These are phyloP conservation scores for Calonectria leucothoes DNA, from an alignment of 2,329 filamentous ascomycete species.

Conservation along the genomic window DNA sequence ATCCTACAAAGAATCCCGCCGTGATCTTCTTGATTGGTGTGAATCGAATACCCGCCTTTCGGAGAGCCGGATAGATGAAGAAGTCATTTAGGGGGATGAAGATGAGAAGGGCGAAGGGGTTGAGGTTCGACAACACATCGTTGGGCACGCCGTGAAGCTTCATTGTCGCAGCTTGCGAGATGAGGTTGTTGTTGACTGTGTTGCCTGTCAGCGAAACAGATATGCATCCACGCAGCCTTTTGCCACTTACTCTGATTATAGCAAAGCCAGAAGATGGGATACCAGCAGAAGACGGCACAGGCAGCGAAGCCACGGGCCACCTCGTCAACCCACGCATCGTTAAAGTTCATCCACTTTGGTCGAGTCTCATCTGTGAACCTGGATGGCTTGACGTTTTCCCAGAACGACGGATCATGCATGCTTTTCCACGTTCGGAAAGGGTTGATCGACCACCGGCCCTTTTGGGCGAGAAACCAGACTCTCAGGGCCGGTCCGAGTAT, in stretches of 20 bases:
- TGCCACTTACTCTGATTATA: constrained; percentile 54
- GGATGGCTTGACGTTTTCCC: constrained; percentile 77
- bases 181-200: constrained; percentile 67
- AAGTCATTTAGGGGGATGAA: constrained; percentile 78
- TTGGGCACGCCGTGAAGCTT: constrained; percentile 78
- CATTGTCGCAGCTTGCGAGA: constrained; percentile 75
- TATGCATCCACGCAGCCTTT: constrained; percentile 5
- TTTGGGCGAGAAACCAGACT: constrained; percentile 71
- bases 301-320: constrained; percentile 75
- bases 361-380: constrained; percentile 64
- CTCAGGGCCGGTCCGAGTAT: constrained; percentile 74
- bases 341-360: constrained; percentile 80
- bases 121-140: constrained; percentile 79
- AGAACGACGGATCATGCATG: constrained; percentile 68
- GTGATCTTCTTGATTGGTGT: constrained; percentile 82
- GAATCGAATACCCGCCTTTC: constrained; percentile 73
- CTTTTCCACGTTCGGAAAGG: constrained; percentile 69
- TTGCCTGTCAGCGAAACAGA: constrained; percentile 33
- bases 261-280: constrained; percentile 70
- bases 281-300: constrained; percentile 77
- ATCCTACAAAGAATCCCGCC: constrained; percentile 73
- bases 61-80: constrained; percentile 75
- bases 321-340: constrained; percentile 84
- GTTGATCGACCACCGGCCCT: constrained; percentile 77
- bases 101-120: constrained; percentile 79